Conservation (phyloP, 2,329 filamentous ascomycete genomes). For the Clarireedia sp. region DNA sequence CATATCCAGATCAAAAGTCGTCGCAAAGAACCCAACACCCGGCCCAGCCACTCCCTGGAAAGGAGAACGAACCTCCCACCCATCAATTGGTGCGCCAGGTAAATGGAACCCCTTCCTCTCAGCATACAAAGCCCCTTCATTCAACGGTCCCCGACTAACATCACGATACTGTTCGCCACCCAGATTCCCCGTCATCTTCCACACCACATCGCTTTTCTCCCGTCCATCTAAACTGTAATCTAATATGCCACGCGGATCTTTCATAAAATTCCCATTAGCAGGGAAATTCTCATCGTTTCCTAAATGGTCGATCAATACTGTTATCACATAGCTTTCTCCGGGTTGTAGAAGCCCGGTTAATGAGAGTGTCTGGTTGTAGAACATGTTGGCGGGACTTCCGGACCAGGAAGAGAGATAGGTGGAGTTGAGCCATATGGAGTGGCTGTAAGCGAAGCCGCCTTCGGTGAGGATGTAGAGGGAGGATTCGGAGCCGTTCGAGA, state of each 20-base stretch:
- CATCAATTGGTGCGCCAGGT: slow-evolving; percentile 40
- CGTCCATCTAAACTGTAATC: slow-evolving; percentile 47
- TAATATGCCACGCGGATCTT: slow-evolving; percentile 53
- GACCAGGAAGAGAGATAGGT: slow-evolving; percentile 58
- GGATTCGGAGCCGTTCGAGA: slow-evolving; percentile 51
- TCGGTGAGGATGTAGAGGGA: slow-evolving; percentile 50
- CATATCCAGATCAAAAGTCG: slow-evolving; percentile 47
- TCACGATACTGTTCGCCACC: slow-evolving; percentile 57
- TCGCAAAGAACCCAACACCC: slow-evolving; percentile 51
- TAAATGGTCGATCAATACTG: slow-evolving; percentile 65
- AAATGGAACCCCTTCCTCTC: slow-evolving; percentile 57
- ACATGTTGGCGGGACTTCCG: slow-evolving; percentile 42
- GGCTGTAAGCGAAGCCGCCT: slow-evolving; percentile 61
- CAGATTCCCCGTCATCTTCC: slow-evolving; percentile 63
- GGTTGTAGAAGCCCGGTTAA: slow-evolving; percentile 41
- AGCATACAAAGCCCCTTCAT: slow-evolving; percentile 57
- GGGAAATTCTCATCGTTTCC: slow-evolving; percentile 60
- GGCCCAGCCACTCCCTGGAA: slow-evolving; percentile 36
- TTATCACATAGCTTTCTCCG: slow-evolving; percentile 52
- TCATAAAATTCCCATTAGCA: slow-evolving; percentile 53
- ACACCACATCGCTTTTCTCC: slow-evolving; percentile 40
- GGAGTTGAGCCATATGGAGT: slow-evolving; percentile 58
- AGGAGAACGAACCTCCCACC: slow-evolving; percentile 37
- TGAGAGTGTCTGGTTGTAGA: slow-evolving; percentile 48
- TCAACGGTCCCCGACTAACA: slow-evolving; percentile 51